Conservation (phyloP, 345 rosid species). For the Gossypium thurberi region DNA sequence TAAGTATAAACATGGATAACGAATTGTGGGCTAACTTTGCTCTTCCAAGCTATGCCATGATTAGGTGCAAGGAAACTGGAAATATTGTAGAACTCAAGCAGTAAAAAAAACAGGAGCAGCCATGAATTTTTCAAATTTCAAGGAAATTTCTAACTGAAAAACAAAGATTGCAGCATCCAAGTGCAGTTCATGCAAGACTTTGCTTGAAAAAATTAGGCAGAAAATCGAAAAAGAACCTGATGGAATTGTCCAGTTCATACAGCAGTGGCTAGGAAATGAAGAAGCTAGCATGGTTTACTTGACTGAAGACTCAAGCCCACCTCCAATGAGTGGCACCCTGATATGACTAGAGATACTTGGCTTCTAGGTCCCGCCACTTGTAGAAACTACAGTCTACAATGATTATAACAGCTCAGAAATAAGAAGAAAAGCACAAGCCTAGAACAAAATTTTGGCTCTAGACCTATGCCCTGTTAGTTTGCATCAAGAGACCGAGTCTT, state of each 20-base stretch:
- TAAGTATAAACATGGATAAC: background rate
- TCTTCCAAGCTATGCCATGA: background rate
- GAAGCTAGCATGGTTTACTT: background rate
- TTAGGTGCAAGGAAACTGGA: background rate
- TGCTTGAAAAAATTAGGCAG: conserved; percentile 4
- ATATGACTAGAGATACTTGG: background rate
- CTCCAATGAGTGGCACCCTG: background rate
- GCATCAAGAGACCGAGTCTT: background rate
- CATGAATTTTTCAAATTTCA: background rate
- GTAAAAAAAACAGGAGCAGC: background rate
- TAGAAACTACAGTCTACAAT: background rate
- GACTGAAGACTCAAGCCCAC: background rate
- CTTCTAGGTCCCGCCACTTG: background rate
- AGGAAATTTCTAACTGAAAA: background rate
- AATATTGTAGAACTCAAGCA: background rate
- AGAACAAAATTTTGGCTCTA: background rate
- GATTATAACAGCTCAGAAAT: background rate
- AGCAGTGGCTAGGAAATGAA: background rate
- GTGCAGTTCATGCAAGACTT: background rate
- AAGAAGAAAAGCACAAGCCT: background rate
- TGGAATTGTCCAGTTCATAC: conserved; percentile 5
- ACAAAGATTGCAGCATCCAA: background rate
- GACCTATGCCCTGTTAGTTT: background rate
- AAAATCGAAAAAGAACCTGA: background rate
- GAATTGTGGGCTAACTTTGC: background rate